Percentiles rank a stretch among this genome's conserved stretches.
Evolutionary conservation across 2,329 filamentous ascomycete species (phyloP).

Genomic region (Daldinia eschscholtzii): DNA sequence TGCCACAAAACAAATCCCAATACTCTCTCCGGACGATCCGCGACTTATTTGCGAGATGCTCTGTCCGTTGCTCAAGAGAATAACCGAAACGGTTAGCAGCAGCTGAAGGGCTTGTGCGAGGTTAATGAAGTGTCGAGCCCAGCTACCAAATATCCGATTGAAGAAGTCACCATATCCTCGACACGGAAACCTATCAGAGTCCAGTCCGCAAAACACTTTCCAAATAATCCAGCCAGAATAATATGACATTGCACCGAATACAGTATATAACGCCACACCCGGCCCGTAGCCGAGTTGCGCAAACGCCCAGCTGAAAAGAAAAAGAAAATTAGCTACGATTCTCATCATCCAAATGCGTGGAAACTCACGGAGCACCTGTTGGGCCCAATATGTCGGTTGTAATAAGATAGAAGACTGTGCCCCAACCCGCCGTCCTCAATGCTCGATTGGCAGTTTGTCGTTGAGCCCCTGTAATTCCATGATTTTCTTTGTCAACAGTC

Average conservation of each 20-base stretch:
- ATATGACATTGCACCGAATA: conserved; percentile 59
- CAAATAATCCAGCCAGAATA: conserved; percentile 64
- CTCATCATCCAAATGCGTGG: neutral
- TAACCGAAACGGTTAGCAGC: conserved; percentile 64
- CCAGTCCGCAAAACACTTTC: conserved; percentile 59
- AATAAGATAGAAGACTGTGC: conserved; percentile 63
- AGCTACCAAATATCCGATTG: conserved; percentile 61
- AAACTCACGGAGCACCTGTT: conserved; percentile 54
- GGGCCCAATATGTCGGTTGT: conserved; percentile 63
- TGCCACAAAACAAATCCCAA: conserved; percentile 65
- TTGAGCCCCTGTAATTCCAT: conserved; percentile 55
- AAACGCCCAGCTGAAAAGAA: conserved; percentile 36
- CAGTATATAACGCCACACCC: conserved; percentile 60
- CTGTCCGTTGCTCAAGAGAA: conserved; percentile 67
- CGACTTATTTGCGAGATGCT: conserved; percentile 64
- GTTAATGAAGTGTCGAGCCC: conserved; percentile 62
- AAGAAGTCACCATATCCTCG: conserved; percentile 63
- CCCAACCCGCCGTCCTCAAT: conserved; percentile 60
- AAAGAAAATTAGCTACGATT: conserved; percentile 35
- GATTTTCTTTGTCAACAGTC: neutral
- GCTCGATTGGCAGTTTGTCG: conserved; percentile 62
- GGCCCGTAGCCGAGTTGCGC: conserved; percentile 58
- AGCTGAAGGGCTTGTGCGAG: conserved; percentile 62
- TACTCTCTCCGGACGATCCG: conserved; percentile 50
- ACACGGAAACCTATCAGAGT: conserved; percentile 61